These are phyloP conservation scores for Thermothielavioides terrestris DNA, from an alignment of 495 filamentous ascomycete genomes.

Conservation along the genomic window DNA sequence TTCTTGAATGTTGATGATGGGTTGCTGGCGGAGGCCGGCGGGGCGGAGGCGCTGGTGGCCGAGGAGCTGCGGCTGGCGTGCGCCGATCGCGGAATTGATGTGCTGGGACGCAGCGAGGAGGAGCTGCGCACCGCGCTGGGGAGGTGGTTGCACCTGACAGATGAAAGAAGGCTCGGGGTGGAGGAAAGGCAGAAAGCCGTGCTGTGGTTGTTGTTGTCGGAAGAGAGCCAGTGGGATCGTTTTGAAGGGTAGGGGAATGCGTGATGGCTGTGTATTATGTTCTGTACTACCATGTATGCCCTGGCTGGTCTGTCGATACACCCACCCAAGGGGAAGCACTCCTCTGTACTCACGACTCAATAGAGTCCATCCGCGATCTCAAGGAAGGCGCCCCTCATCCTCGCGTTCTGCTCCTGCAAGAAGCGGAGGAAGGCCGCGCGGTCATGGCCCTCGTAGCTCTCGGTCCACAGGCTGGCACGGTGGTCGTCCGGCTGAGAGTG, in stretches of 20 bases:
- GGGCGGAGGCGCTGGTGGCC: slow-evolving; percentile 24
- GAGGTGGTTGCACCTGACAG: slow-evolving; percentile 28
- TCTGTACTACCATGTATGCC: too few relatives aligned
- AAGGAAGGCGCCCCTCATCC: too few relatives aligned
- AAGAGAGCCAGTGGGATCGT: background rate
- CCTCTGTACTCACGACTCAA: too few relatives aligned
- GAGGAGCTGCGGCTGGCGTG: slow-evolving; percentile 39
- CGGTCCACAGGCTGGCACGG: too few relatives aligned
- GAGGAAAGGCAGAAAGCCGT: background rate
- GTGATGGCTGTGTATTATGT: too few relatives aligned
- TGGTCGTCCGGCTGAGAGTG: too few relatives aligned
- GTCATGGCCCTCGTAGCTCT: too few relatives aligned
- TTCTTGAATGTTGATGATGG: slow-evolving; percentile 41
- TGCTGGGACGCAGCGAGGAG: slow-evolving; percentile 17
- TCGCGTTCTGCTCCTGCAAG: too few relatives aligned
- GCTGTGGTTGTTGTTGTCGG: background rate
- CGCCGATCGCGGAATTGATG: slow-evolving; percentile 34
- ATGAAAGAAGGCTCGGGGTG: background rate
- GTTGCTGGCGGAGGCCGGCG: slow-evolving; percentile 29
- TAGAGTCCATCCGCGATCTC: too few relatives aligned
- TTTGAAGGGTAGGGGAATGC: background rate
- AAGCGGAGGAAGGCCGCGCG: too few relatives aligned
- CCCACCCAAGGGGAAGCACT: too few relatives aligned
- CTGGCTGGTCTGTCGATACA: too few relatives aligned
- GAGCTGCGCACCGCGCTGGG: slow-evolving; percentile 22